Evolutionary conservation across 202 grass and related monocot genomes (phyloP), one percentile per base, ranked within the genome.

Genomic region (Schoenoplectus triqueter): DNA sequence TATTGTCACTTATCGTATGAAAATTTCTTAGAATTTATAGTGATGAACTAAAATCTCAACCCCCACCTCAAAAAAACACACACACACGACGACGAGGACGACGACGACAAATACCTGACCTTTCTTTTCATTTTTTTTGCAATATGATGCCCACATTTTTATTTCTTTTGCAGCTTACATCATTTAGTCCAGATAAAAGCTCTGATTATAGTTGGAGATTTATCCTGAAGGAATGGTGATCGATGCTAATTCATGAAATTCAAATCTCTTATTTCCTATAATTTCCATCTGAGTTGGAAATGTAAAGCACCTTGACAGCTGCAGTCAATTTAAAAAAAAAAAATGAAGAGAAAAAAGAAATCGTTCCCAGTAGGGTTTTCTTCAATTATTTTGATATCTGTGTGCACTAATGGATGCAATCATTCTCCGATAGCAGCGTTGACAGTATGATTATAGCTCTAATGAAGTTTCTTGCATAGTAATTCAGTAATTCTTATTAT

Each of bases 161-260:
- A 42, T 68, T 84, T 51, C 61, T 86, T 73, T 51, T 91, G 84
- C 91, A 98, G 91, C 91, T 95, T 88, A 89, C 91, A 57, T 92
- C 92, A 72, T 77, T 91, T 68, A 98, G 91, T 88, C 91, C 95
- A 5, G 92, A 98, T 78, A 76, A 98, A 98, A 80, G 76, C 95
- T 78, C 54, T 93, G 68, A 86, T 92, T 86, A 84, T 98, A 66
- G 92, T 98, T 55, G 95, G 95, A 59, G 95, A 98, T 3, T 31
- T 77, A 89, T 84, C 87, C 86, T 85, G 84, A 92, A 61, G 89
- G 92, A 89, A 75, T 98, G 59, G 61, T 98, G 76, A 88, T 94
- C 50, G 95, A 98, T 92, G 86, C 91, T 80, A 89, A 89, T 87
- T 89, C 93, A 59, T 92, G 93, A 88, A 95, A 98, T 88, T 92